Base-by-base conservation (phyloP, 805 yeast species). In the Pichia thaimueangensis region DNA sequence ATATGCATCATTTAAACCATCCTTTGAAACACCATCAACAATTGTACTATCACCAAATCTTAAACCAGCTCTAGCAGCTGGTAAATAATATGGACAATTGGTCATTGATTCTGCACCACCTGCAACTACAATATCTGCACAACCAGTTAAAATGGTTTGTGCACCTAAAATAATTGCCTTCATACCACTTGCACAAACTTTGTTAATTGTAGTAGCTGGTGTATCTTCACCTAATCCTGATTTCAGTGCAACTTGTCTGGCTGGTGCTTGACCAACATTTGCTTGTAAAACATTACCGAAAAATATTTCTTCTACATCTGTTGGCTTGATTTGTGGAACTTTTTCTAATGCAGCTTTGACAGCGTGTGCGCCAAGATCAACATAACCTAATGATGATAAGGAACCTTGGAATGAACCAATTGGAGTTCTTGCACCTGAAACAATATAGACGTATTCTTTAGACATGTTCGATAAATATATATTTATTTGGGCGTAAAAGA, bases 41-140 rank as follows among this genome's bases (percentile, higher is more conserved):
- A 91, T 54, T 19, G 71, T 53, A 41, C 80, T 66, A 50, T 86
- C 91, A 56, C 99, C 98, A 59, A 79, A 93, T 71, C 91, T 84
- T 55, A 87, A 80, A 54, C 97, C 97, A 35, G 70, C 58, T 69
- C 99, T 84, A 33, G 93, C 88, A 45, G 78, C 61, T 45, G 95
- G 93, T 43, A 86, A 59, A 63, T 91, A 91, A 74, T 89, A 91
- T 42, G 98, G 98, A 28, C 89, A 78, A 62, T 93, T 91, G 47
- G 96, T 73, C 98, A 93, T 91, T 45, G 95, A 83, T 69, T 93
- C 98, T 54, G 96, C 93, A 60, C 98, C 98, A 54, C 97, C 98
- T 27, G 93, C 94, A 52, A 93, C 84, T 35, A 93, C 93, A 47
- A 93, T 81, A 58, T 89, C 96, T 43, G 96, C 95, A 50, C 74